Base-by-base conservation (phyloP, 1,284 basidiomycete genomes). In the Ustilago xerochloae region DNA sequence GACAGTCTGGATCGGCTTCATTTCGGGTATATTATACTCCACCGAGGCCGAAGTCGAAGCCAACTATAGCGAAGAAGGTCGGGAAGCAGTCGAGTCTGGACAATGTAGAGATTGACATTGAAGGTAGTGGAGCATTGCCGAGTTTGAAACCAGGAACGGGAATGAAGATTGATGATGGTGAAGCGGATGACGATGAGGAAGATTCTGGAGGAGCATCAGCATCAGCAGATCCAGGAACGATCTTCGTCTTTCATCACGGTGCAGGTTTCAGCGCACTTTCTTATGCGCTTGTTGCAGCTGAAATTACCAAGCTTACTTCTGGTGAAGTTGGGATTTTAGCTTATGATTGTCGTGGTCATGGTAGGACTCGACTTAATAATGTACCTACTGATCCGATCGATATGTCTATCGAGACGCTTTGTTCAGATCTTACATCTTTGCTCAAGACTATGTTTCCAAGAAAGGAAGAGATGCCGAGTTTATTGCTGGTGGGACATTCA, bases 211-310 rank as follows among this genome's bases (percentile, higher is more conserved):
- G 82, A 39, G 87, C 87, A 36, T 88, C 33, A 29, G 26, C 51
- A 24, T 16, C 49, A 59, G 67, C 68, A 28, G 56, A 87, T n/a
- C 85, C 85, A 3, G 87, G 86, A 8, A 90, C 90, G 0, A 89
- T 96, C 3, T 89, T 98, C 80, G 88, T 98, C 2, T 93, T 93
- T 84, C 94, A 97, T 81, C 96, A 99, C 78, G 96, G 97, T 0
- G 96, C 93, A 1, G 96, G 97, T 2, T 93, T 93, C 80, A 91
- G 91, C 0, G 95, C 90, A 0, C 87, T 97, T 66, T 93, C 90
- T 67, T 99, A 94, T 84, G 95, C 97, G 0, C 90, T 90, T 75
- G 88, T 95, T 54, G 93, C 95, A 10, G 91, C 90, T 81, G 90
- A 93, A 82, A 87, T 98, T 2, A 86, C 84, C 12, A 87, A 87